phyloP scores from a whole-genome alignment of 2,329 filamentous ascomycete species.

The Juglanconis oblonga region DNA sequence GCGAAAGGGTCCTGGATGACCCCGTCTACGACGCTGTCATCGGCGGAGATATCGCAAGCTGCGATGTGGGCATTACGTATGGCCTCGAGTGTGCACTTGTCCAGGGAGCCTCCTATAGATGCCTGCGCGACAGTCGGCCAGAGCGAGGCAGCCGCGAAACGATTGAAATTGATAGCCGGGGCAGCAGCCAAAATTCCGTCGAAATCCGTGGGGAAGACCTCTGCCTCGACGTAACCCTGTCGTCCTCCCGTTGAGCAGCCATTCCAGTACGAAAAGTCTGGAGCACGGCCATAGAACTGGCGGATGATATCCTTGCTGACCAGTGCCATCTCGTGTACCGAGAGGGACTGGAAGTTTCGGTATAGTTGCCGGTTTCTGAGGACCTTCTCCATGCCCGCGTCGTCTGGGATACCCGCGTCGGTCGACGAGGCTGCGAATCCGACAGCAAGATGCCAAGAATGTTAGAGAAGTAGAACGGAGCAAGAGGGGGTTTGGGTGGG shows the following conservation, averaged over 20 bases:
- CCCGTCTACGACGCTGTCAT: neutral
- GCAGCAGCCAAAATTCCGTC: conserved; percentile 52
- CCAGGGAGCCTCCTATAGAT: conserved; percentile 29
- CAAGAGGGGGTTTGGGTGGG: neutral
- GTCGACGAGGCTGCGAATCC: neutral
- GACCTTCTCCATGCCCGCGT: neutral
- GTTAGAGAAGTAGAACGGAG: no score
- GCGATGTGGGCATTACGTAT: neutral
- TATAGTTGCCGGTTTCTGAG: neutral
- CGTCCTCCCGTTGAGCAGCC: conserved; percentile 60
- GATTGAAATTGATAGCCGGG: conserved; percentile 36
- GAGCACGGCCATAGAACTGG: conserved; percentile 40
- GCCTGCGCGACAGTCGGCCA: conserved; percentile 14
- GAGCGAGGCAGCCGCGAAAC: conserved; percentile 39
- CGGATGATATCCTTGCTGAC: conserved; percentile 45
- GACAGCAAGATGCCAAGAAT: neutral
- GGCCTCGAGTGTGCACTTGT: neutral
- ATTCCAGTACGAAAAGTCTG: conserved; percentile 48
- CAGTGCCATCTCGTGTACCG: conserved; percentile 32
- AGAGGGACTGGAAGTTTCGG: neutral
- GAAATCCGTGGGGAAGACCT: conserved; percentile 53
- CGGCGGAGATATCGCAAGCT: neutral
- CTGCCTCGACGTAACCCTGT: conserved; percentile 52
- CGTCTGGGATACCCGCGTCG: neutral
- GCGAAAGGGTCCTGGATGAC: neutral